Percentiles rank a stretch among this genome's conserved stretches.
Conservation (phyloP, 441 rosid species). For the Brassica balearica region DNA sequence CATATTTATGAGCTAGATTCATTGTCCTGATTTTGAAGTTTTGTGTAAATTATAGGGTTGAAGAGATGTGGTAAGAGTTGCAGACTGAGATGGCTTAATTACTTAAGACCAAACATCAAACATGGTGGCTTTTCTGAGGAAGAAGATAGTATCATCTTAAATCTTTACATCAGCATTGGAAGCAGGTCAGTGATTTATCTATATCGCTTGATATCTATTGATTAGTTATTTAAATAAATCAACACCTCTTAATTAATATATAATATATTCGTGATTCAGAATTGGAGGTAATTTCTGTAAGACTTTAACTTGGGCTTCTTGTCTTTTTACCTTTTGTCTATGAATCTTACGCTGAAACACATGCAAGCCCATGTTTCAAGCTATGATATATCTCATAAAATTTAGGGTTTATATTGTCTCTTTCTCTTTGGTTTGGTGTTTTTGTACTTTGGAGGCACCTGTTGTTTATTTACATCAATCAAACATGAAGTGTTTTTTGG, state of each 20-base stretch:
- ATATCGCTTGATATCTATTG: neutral
- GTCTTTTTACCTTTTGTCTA: slow-evolving; percentile 37
- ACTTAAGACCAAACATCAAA: slow-evolving; percentile 92
- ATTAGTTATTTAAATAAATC: slow-evolving; percentile 39
- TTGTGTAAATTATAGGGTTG: slow-evolving; percentile 56
- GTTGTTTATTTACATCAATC: neutral
- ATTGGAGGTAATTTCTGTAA: slow-evolving; percentile 11
- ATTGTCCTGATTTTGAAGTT: slow-evolving; percentile 16
- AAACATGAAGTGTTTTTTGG: neutral
- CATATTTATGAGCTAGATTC: neutral
- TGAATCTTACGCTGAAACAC: slow-evolving; percentile 45
- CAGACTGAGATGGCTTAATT: slow-evolving; percentile 96
- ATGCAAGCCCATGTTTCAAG: slow-evolving; percentile 38
- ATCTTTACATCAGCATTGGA: slow-evolving; percentile 95
- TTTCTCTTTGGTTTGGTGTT: slow-evolving; percentile 40
- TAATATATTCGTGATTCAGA: slow-evolving; percentile 16
- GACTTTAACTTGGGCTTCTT: slow-evolving; percentile 23
- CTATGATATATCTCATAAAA: slow-evolving; percentile 27
- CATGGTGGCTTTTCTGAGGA: slow-evolving; percentile 98
- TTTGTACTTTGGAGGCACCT: slow-evolving; percentile 29
- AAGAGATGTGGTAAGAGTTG: slow-evolving; percentile 99
- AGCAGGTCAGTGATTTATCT: slow-evolving; percentile 63
- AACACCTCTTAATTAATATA: slow-evolving; percentile 47
- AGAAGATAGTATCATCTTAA: slow-evolving; percentile 95
- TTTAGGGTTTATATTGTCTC: slow-evolving; percentile 47